Conservation (phyloP, 1,284 basidiomycete species). For the Cryptococcus jaspeensis region DNA sequence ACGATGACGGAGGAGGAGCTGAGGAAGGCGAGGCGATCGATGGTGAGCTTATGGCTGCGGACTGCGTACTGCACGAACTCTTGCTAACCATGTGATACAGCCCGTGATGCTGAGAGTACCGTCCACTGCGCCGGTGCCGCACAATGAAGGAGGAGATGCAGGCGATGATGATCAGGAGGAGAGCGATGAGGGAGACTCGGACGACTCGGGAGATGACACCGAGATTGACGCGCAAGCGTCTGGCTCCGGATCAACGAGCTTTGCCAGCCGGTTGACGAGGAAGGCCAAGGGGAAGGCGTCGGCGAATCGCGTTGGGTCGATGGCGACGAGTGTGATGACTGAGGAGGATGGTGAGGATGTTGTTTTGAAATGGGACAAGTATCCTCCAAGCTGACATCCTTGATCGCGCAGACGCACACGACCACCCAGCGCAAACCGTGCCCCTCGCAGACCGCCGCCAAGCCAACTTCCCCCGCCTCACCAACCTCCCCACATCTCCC, state of each 20-base stretch:
- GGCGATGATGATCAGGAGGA: constrained; percentile 42
- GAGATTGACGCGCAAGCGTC: constrained; percentile 25
- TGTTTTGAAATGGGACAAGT: not conserved
- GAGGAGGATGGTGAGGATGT: constrained; percentile 32
- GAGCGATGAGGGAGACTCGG: constrained; percentile 14
- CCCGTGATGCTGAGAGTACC: constrained; percentile 24
- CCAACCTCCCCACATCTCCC: constrained; percentile 4
- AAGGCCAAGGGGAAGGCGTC: constrained; percentile 21
- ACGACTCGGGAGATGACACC: constrained; percentile 20
- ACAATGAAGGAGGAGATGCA: constrained; percentile 30
- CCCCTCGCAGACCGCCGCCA: constrained; percentile 22
- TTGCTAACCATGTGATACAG: not conserved
- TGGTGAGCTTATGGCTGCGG: no score
- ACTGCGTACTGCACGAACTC: no score
- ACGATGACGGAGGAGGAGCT: constrained; percentile 40
- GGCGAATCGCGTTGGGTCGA: constrained; percentile 13
- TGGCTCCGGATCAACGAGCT: constrained; percentile 5
- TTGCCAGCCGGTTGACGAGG: constrained; percentile 15
- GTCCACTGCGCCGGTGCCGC: constrained; percentile 22
- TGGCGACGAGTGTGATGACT: constrained; percentile 21
- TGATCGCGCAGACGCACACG: not conserved
- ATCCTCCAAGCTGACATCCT: not conserved
- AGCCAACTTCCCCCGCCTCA: constrained; percentile 13
- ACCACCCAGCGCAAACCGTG: not conserved
- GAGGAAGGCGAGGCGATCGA: constrained; percentile 41